phyloP scores from a whole-genome alignment of 1,139 yeast species.

The Geotrichum aggregatum region DNA sequence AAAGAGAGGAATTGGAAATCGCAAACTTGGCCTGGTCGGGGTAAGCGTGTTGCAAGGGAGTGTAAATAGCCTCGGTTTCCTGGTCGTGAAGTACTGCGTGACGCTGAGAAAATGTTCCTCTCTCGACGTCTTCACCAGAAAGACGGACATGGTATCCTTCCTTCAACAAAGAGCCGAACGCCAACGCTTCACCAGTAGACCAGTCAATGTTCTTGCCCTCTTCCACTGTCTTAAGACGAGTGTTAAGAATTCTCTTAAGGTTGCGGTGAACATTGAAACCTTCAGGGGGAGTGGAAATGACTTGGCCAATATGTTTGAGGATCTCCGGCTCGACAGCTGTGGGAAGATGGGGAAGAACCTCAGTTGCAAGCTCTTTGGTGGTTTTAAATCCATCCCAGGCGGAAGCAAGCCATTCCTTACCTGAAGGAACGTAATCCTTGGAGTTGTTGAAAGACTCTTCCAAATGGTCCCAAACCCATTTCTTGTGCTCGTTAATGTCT shows the following conservation, averaged over 20 bases:
- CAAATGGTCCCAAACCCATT: conserved; percentile 94
- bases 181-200: conserved; percentile 99
- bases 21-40: conserved; percentile 83
- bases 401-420: conserved; percentile 96
- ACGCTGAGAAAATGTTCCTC: conserved; percentile 99
- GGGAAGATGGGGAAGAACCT: conserved; percentile 92
- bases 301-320: conserved; percentile 73
- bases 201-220: conserved; percentile 94
- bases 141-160: conserved; percentile 97
- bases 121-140: conserved; percentile 98
- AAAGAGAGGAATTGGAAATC: conserved; percentile 92
- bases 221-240: conserved; percentile 82
- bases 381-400: conserved; percentile 99
- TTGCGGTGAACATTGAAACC: conserved; percentile 91
- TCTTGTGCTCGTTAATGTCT: conserved; percentile 92
- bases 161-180: conserved; percentile 83
- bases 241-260: conserved; percentile 86
- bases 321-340: conserved; percentile 76
- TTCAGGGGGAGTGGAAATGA: conserved; percentile 76
- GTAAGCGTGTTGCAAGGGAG: conserved; percentile 71
- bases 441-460: conserved; percentile 86
- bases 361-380: conserved; percentile 94
- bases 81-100: conserved; percentile 98
- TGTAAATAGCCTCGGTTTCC: conserved; percentile 71
- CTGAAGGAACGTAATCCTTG: conserved; percentile 85